A percentile compares a stretch with the other conserved stretches of the same genome.
Evolutionary conservation across 1,284 basidiomycete genomes (phyloP).

Genomic region (Pulveroboletus sp.): DNA sequence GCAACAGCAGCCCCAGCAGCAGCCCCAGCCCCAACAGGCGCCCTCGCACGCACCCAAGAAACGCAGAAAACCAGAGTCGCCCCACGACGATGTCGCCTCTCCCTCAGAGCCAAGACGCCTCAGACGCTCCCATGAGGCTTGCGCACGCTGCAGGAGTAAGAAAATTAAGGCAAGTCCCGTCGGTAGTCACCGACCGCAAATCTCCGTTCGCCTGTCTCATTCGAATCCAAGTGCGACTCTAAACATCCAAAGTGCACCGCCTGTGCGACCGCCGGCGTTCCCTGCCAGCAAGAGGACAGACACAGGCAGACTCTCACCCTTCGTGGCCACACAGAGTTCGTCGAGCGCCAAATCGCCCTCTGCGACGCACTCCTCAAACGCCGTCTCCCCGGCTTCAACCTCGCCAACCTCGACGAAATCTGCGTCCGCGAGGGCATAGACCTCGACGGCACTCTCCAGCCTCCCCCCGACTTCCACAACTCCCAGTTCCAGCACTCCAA

Average conservation of each 20-base stretch:
- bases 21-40: constrained; percentile 38
- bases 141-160: constrained; percentile 85
- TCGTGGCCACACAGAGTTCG: constrained; percentile 73
- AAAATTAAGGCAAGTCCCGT: constrained; percentile 90
- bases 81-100: constrained; percentile 52
- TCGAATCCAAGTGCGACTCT: constrained; percentile 71
- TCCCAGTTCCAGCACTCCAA: constrained; percentile 33
- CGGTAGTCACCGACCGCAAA: constrained; percentile 82
- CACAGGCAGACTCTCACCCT: constrained; percentile 81
- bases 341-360: constrained; percentile 74
- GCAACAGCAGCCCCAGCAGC: constrained; percentile 42
- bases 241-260: constrained; percentile 83
- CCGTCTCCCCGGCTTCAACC: constrained; percentile 62
- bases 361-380: constrained; percentile 75
- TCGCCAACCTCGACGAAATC: constrained; percentile 65
- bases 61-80: constrained; percentile 54
- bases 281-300: constrained; percentile 81
- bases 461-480: constrained; percentile 32
- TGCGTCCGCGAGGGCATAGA: constrained; percentile 68
- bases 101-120: constrained; percentile 73
- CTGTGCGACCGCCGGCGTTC: constrained; percentile 72
- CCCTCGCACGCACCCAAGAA: constrained; percentile 51
- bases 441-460: constrained; percentile 36
- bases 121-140: constrained; percentile 83
- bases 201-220: constrained; percentile 51